These are phyloP conservation scores for Handroanthus guayacan DNA, from an alignment of 257 asterid genomes.

Conservation along the genomic window DNA sequence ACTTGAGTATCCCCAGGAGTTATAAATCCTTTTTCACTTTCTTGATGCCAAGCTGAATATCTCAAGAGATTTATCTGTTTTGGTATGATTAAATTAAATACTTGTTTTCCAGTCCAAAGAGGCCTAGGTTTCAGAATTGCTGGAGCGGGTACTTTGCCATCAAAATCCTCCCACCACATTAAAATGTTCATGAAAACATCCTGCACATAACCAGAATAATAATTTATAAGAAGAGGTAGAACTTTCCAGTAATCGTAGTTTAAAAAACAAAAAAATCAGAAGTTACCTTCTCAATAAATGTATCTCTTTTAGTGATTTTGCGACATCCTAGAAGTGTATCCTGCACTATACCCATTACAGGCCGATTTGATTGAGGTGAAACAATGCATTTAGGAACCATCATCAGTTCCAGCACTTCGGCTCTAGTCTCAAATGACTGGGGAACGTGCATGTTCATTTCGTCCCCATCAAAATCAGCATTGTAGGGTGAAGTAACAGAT, in stretches of 20 bases:
- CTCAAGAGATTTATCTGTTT: conserved; percentile 89
- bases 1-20: conserved; percentile 99
- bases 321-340: conserved; percentile 98
- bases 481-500: conserved; percentile 98
- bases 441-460: conserved; percentile 99
- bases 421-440: conserved; percentile 99
- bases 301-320: conserved; percentile 92
- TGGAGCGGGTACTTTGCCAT: conserved; percentile 98
- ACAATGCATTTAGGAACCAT: conserved; percentile 98
- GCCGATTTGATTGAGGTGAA: conserved; percentile 96
- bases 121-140: conserved; percentile 96
- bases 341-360: conserved; percentile 99
- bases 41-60: conserved; percentile 95
- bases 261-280: conserved; percentile 3
- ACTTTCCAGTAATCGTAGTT: not conserved
- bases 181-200: conserved; percentile 98
- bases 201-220: conserved; percentile 48
- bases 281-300: conserved; percentile 95
- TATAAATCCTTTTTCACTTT: conserved; percentile 76
- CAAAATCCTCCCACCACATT: conserved; percentile 99
- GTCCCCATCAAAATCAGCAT: conserved; percentile 99
- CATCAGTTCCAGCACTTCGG: conserved; percentile 97
- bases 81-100: conserved; percentile 92
- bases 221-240: conserved; percentile 16
- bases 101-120: conserved; percentile 99